A percentile compares a stretch with the other conserved stretches of the same genome.
Evolutionary conservation across 441 rosid genomes (phyloP).

Genomic region (Biscutella laevigata): DNA sequence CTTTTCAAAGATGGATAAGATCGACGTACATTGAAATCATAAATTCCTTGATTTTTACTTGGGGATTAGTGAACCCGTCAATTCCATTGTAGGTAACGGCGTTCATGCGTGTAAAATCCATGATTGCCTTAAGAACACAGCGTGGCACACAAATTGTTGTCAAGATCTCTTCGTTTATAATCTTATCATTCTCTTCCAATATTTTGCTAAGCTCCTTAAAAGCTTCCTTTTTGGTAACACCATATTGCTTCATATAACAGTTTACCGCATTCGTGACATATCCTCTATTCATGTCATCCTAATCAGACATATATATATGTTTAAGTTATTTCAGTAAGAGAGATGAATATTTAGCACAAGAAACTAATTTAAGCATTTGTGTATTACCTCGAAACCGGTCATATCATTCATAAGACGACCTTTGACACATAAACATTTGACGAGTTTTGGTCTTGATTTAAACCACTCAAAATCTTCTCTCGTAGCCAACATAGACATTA

Average conservation of each 20-base stretch:
- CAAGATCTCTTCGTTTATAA: not conserved
- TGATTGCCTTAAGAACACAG: not conserved
- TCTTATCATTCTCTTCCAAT: not conserved
- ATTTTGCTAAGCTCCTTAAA: not conserved
- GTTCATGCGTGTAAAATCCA: not conserved
- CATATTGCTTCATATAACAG: constrained; percentile 3
- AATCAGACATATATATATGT: not conserved
- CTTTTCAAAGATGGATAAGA: too few relatives aligned
- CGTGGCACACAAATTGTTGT: not conserved
- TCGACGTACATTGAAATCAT: not conserved
- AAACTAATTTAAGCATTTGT: not conserved
- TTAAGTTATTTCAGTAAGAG: not conserved
- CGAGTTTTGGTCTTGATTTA: constrained; percentile 6
- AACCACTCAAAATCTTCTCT: constrained; percentile 6
- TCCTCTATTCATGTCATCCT: constrained; percentile 13
- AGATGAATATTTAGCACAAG: not conserved
- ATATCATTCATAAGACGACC: constrained; percentile 10
- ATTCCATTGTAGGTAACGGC: not conserved
- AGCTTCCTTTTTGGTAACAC: not conserved
- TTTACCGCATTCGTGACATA: not conserved
- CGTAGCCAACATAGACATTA: not conserved
- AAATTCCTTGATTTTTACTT: not conserved
- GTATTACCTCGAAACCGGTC: constrained; percentile 5
- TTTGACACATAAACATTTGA: not conserved
- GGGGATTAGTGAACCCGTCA: not conserved